Conservation (phyloP, 345 rosid genomes). For the Salix koriyanagi region DNA sequence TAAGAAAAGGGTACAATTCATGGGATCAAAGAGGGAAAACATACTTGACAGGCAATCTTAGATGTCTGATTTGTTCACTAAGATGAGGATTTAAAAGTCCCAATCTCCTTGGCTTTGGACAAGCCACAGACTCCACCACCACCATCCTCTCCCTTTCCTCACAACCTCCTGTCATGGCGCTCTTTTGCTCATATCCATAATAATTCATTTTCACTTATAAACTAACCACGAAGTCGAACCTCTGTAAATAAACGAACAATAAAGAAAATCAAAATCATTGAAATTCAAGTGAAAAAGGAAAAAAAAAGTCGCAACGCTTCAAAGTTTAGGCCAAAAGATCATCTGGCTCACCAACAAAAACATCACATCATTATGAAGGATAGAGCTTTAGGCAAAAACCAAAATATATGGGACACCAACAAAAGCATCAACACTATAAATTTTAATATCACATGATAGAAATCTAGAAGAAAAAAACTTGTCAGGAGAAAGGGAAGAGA, state of each 20-base stretch:
- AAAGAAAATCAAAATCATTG: background rate
- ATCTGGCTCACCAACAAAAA: background rate
- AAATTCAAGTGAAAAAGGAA: background rate
- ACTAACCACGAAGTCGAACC: slow-evolving; percentile 6
- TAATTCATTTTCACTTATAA: slow-evolving; percentile 16
- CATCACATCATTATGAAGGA: background rate
- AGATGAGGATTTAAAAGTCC: slow-evolving; percentile 32
- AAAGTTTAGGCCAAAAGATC: background rate
- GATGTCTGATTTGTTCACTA: slow-evolving; percentile 20
- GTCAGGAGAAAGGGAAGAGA: background rate
- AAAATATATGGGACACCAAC: background rate
- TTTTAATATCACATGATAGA: background rate
- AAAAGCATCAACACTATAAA: background rate
- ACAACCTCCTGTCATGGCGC: slow-evolving; percentile 35
- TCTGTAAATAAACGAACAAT: background rate
- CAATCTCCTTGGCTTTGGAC: slow-evolving; percentile 60
- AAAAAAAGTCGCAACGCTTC: background rate
- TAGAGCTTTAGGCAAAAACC: background rate
- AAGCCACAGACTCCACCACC: slow-evolving; percentile 39
- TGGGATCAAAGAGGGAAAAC: background rate
- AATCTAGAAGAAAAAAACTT: background rate
- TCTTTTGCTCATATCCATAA: slow-evolving; percentile 29
- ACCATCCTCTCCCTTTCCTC: slow-evolving; percentile 35
- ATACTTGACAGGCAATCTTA: slow-evolving; percentile 31
- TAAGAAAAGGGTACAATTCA: background rate